A percentile compares a stretch with the other conserved stretches of the same genome.
phyloP scores from a whole-genome alignment of 2,329 filamentous ascomycete species.

The Gaeumannomyces tritici region DNA sequence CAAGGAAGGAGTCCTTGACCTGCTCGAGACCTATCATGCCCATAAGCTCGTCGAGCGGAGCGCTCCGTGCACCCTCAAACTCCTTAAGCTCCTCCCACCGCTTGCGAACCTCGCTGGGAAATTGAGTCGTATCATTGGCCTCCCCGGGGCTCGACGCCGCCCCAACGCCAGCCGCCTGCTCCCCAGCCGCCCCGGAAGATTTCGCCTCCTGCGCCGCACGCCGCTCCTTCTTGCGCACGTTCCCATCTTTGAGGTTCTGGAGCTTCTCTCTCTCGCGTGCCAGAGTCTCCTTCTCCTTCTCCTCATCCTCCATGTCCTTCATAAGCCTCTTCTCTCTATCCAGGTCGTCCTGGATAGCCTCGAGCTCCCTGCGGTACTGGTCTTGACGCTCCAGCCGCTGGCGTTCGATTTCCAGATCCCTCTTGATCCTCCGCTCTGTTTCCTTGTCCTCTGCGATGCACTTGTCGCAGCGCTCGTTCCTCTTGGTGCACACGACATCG shows the following conservation, averaged over 20 bases:
- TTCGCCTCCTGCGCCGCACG: constrained; percentile 7
- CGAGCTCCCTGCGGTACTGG: constrained; percentile 33
- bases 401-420: constrained; percentile 41
- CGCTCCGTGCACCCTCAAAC: constrained; percentile 37
- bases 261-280: constrained; percentile 37
- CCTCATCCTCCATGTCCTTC: constrained; percentile 33
- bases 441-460: constrained; percentile 43
- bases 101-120: constrained; percentile 21
- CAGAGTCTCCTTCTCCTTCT: constrained; percentile 31
- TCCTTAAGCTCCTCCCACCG: constrained; percentile 57
- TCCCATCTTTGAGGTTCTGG: constrained; percentile 23
- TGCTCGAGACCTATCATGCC: constrained; percentile 60
- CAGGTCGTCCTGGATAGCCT: constrained; percentile 44
- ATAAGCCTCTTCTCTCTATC: constrained; percentile 32
- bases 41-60: constrained; percentile 55
- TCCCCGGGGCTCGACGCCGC: not conserved
- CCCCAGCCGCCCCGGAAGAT: not conserved
- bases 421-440: constrained; percentile 28
- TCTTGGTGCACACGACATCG: constrained; percentile 33
- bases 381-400: constrained; percentile 32
- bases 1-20: constrained; percentile 55
- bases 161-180: not conserved
- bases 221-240: constrained; percentile 11
- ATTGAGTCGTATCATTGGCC: not conserved
- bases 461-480: constrained; percentile 29